Conservation (phyloP, 345 rosid species). For the Diplotaxis tenuifolia region DNA sequence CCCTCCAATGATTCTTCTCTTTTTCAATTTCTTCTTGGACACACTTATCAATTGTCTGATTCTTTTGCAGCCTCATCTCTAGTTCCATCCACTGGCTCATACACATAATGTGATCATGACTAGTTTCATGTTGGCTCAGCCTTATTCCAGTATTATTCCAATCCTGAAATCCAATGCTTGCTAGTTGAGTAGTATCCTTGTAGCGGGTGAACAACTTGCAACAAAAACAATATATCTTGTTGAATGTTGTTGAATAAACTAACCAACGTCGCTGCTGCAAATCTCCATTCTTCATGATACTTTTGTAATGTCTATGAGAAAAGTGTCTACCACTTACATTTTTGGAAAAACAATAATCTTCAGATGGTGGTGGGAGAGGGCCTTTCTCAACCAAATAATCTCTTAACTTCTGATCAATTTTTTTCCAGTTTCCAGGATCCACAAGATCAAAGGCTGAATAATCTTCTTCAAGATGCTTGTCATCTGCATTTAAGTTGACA, state of each 20-base stretch:
- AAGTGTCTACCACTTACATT: background rate
- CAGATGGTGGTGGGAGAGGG: background rate
- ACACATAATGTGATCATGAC: background rate
- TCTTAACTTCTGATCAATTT: background rate
- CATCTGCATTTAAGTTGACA: background rate
- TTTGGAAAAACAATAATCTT: background rate
- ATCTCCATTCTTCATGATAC: background rate
- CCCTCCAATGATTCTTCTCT: background rate
- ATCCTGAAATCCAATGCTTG: background rate
- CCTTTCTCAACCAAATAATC: background rate
- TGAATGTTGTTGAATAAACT: background rate
- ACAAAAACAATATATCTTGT: background rate
- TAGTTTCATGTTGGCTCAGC: background rate
- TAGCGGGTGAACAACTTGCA: background rate
- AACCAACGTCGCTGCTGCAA: background rate
- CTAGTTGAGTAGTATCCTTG: background rate
- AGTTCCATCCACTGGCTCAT: background rate
- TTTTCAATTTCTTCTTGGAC: background rate
- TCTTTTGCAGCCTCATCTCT: background rate
- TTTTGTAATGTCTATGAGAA: background rate
- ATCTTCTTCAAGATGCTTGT: background rate
- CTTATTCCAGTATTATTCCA: background rate
- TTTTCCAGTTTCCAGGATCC: background rate
- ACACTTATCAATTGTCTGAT: background rate
- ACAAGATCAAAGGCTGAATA: background rate